These are phyloP conservation scores for Aureobasidium vineae DNA, from an alignment of 2,329 filamentous ascomycete genomes.

Conservation along the genomic window DNA sequence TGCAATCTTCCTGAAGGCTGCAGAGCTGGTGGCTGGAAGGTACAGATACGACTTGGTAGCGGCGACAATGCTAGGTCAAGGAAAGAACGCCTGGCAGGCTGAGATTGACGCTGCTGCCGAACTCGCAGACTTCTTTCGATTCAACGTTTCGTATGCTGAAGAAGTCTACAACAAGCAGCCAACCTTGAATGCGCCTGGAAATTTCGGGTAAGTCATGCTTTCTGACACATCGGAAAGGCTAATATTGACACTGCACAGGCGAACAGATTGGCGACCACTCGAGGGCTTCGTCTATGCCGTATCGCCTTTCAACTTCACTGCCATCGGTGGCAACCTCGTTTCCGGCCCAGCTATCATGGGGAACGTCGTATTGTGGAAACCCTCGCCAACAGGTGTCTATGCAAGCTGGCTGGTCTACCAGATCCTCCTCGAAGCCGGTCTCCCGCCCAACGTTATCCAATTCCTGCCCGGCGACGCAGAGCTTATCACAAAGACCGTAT, in stretches of 20 bases:
- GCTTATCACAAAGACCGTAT: constrained; percentile 38
- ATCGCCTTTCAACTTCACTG: constrained; percentile 48
- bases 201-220: constrained; percentile 13
- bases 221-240: background rate
- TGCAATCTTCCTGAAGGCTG: constrained; percentile 41
- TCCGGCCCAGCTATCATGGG: constrained; percentile 42
- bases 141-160: constrained; percentile 37
- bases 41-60: constrained; percentile 40
- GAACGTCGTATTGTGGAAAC: constrained; percentile 48
- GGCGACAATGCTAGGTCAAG: constrained; percentile 46
- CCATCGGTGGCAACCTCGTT: constrained; percentile 43
- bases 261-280: constrained; percentile 42
- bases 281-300: constrained; percentile 48
- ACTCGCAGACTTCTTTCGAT: constrained; percentile 42
- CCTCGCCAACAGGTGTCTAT: constrained; percentile 40
- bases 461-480: constrained; percentile 44
- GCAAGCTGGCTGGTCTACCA: constrained; percentile 42
- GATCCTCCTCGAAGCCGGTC: constrained; percentile 45
- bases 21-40: constrained; percentile 36
- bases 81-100: constrained; percentile 45
- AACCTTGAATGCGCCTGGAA: constrained; percentile 31
- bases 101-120: constrained; percentile 43
- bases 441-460: constrained; percentile 43
- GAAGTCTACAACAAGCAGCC: constrained; percentile 44
- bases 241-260: constrained; percentile 28